These are phyloP conservation scores for Kuraishia ogatae DNA, from an alignment of 805 yeast genomes.

Conservation along the genomic window DNA sequence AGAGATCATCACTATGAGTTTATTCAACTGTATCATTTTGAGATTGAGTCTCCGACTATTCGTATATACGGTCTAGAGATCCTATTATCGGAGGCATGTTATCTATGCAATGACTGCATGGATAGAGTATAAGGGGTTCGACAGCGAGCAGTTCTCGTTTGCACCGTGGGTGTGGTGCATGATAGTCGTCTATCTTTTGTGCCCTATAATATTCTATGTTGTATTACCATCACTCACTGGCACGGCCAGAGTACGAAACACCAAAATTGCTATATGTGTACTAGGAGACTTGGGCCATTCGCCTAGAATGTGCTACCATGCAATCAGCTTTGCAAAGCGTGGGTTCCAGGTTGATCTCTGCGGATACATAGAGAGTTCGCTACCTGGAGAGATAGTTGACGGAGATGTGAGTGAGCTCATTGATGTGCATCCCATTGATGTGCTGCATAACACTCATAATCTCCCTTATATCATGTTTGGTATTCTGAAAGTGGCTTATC, in stretches of 20 bases:
- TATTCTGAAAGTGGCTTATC: slow-evolving; percentile 46
- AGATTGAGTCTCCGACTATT: too few relatives aligned
- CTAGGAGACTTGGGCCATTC: slow-evolving; percentile 93
- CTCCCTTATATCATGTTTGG: slow-evolving; percentile 56
- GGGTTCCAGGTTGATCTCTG: slow-evolving; percentile 77
- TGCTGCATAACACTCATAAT: slow-evolving; percentile 24
- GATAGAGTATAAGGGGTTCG: slow-evolving; percentile 8
- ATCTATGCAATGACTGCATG: slow-evolving; percentile 4
- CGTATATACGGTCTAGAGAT: too few relatives aligned
- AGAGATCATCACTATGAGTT: too few relatives aligned
- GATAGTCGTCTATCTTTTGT: slow-evolving; percentile 32
- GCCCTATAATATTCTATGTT: slow-evolving; percentile 35
- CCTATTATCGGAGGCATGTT: neutral
- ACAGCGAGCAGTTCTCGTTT: slow-evolving; percentile 13
- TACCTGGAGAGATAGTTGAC: slow-evolving; percentile 42
- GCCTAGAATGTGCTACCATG: slow-evolving; percentile 92
- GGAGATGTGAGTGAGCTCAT: slow-evolving; percentile 31
- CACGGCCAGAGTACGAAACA: slow-evolving; percentile 17
- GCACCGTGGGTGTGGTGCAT: slow-evolving; percentile 35
- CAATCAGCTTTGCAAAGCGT: slow-evolving; percentile 56
- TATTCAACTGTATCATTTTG: too few relatives aligned
- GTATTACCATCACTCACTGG: slow-evolving; percentile 28
- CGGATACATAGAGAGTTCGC: slow-evolving; percentile 62
- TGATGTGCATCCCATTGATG: slow-evolving; percentile 38
- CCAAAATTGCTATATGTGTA: slow-evolving; percentile 68